These are phyloP conservation scores for Leccinum longicurvipes DNA, from an alignment of 768 basidiomycete species.

Conservation along the genomic window DNA sequence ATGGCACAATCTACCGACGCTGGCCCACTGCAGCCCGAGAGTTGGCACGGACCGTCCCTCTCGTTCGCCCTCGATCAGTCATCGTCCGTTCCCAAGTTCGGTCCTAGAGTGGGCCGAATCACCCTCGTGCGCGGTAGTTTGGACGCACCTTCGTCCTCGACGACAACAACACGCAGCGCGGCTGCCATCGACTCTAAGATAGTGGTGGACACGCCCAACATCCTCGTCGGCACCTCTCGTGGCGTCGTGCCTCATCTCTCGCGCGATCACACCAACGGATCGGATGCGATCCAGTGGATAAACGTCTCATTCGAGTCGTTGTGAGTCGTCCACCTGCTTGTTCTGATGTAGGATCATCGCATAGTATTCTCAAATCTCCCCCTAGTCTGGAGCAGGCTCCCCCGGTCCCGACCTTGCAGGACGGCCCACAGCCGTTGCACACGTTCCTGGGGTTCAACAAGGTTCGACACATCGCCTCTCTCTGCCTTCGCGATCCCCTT, in stretches of 20 bases:
- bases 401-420: slow-evolving; percentile 61
- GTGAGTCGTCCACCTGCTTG: slow-evolving; percentile 44
- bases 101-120: slow-evolving; percentile 26
- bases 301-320: slow-evolving; percentile 79
- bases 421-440: slow-evolving; percentile 56
- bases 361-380: too few species aligned
- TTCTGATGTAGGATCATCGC: background rate
- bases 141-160: background rate
- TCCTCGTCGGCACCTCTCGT: slow-evolving; percentile 64
- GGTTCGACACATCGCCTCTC: slow-evolving; percentile 47
- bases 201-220: slow-evolving; percentile 55
- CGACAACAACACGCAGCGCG: background rate
- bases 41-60: slow-evolving; percentile 12
- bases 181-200: slow-evolving; percentile 16
- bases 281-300: slow-evolving; percentile 55
- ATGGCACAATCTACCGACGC: slow-evolving; percentile 8
- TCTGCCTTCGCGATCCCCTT: slow-evolving; percentile 63
- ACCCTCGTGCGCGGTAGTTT: slow-evolving; percentile 12
- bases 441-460: slow-evolving; percentile 56
- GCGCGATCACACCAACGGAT: slow-evolving; percentile 50
- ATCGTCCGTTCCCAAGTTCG: slow-evolving; percentile 14
- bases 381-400: slow-evolving; percentile 63
- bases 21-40: background rate
- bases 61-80: slow-evolving; percentile 13
- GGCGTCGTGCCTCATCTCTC: slow-evolving; percentile 75